Evolutionary conservation across 2,329 filamentous ascomycete genomes (phyloP), one percentile per base, ranked within the genome.

Genomic region (Penicillium fuscoglaucum): DNA sequence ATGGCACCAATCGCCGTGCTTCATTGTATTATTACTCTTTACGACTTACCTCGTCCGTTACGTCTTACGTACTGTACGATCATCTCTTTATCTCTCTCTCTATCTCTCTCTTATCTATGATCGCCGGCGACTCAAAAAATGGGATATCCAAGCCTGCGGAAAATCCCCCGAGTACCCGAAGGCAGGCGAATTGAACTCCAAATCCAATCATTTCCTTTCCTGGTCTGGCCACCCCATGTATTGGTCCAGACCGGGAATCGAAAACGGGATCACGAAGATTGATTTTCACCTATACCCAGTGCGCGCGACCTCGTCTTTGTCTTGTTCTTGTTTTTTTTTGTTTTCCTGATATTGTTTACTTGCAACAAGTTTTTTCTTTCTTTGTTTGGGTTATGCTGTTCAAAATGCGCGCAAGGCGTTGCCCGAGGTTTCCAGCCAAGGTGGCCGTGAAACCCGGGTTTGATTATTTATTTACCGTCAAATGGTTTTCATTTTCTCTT

Each of bases 1-100:
- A 6, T 29, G 46, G 29, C 39, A 24, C 17, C 41, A 24, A 47
- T 29, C 44, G 28, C 55, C 24, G 54, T n/a, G 54, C 47, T 47
- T 58, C 59, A 58, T 57, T 72, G 69, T 71, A 71, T 60, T 65
- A 66, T 68, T 70, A 71, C 66, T 45, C 45, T 51, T 62, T 61
- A 65, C 59, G 61, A 60, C 51, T 58, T 58, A 37, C 46, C 43
- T 52, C 55, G 58, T 59, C 55, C 49, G 21, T 53, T 63, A 64
- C 63, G 59, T 65, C 59, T 63, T 49, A 66, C 66, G 66, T 68
- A 61, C 58, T 70, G 65, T 68, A 69, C 62, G 64, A 69, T 58
- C 61, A 61, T 61, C 40, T 58, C 41, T 51, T 33, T 59, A 37
- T 29, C 47, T 45, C 13, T 46, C 15, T 26, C 24, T 26, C 24